Evolutionary conservation across 176 grass and related monocot species (phyloP).

Genomic region (Eremochloa ophiuroides): DNA sequence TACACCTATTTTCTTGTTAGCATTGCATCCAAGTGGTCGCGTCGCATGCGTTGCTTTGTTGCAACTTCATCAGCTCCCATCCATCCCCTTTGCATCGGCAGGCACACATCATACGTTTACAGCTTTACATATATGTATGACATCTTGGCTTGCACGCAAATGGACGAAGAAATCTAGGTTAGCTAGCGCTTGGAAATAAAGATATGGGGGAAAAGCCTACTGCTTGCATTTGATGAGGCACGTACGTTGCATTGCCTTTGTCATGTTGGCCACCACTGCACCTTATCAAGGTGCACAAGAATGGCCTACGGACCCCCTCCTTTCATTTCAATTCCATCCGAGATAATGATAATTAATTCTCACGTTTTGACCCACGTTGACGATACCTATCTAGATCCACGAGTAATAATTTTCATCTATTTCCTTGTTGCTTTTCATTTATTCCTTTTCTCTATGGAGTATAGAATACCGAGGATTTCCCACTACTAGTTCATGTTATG

Average conservation of each 20-base stretch:
- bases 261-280: constrained; percentile 28
- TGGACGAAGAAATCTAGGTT: constrained; percentile 16
- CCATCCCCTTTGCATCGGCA: not conserved
- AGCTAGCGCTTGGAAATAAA: not conserved
- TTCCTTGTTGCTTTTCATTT: not conserved
- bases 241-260: not conserved
- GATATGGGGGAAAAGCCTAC: not conserved
- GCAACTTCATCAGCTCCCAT: not conserved
- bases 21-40: not conserved
- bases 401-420: not conserved
- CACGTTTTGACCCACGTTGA: too few relatives aligned
- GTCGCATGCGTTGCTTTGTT: constrained; percentile 10
- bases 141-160: constrained; percentile 36
- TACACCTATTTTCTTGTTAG: not conserved
- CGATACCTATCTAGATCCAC: not conserved
- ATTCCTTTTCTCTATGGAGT: not conserved
- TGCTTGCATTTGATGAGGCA: not conserved
- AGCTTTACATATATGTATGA: not conserved
- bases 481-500: too few relatives aligned
- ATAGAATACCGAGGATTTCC: too few relatives aligned
- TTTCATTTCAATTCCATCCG: constrained; percentile 1
- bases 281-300: constrained; percentile 8
- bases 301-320: not conserved
- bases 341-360: not conserved
- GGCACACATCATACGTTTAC: constrained; percentile 6